Conservation (phyloP, 2,329 filamentous ascomycete genomes). For the Fusarium brachygibbosum region DNA sequence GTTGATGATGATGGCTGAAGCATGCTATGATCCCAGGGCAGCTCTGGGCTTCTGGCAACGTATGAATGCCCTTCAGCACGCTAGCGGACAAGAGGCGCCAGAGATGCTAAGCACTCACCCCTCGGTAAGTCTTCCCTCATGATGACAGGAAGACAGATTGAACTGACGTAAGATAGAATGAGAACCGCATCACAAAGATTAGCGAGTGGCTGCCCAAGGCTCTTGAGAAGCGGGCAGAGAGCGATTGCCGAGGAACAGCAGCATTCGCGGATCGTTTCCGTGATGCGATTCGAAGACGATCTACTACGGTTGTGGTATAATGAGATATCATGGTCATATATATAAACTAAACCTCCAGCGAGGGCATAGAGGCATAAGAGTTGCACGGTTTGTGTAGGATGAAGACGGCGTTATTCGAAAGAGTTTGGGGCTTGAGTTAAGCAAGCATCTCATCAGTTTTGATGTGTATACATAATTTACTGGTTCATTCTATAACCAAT, state of each 20-base stretch:
- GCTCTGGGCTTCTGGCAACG: slow-evolving; percentile 76
- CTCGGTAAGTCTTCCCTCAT: slow-evolving; percentile 64
- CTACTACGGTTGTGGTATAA: slow-evolving; percentile 36
- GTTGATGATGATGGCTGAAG: slow-evolving; percentile 84
- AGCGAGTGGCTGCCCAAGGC: slow-evolving; percentile 72
- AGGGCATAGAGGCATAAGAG: slow-evolving; percentile 5
- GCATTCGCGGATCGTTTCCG: slow-evolving; percentile 68
- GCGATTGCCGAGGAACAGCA: slow-evolving; percentile 66
- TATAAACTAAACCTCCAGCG: background rate
- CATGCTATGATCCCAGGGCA: slow-evolving; percentile 78
- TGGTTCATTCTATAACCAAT: background rate
- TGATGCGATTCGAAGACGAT: slow-evolving; percentile 59
- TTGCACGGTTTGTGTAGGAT: background rate
- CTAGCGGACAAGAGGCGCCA: slow-evolving; percentile 65
- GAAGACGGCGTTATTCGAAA: slow-evolving; percentile 1
- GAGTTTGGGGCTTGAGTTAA: background rate
- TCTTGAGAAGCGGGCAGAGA: slow-evolving; percentile 65
- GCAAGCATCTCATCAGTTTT: background rate
- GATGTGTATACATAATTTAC: background rate
- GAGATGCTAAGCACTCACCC: slow-evolving; percentile 85
- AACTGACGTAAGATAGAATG: slow-evolving; percentile 59
- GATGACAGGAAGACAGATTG: background rate
- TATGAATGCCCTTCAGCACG: slow-evolving; percentile 68
- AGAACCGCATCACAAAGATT: slow-evolving; percentile 75
- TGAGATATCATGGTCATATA: background rate